Percentiles rank a stretch among this genome's conserved stretches.
phyloP scores from a whole-genome alignment of 768 basidiomycete species.

The Tremella yokohamensis region DNA sequence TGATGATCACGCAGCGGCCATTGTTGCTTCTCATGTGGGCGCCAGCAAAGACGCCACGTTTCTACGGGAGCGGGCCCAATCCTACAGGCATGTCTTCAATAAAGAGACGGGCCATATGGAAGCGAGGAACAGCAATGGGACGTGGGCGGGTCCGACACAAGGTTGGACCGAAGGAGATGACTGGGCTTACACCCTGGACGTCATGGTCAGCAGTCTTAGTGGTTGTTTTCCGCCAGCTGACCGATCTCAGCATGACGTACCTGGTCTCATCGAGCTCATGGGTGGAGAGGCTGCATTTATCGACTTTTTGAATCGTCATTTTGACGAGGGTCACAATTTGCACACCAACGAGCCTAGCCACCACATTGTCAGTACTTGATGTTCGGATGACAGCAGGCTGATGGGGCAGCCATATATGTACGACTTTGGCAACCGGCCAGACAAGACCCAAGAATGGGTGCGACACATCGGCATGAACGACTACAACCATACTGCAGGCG shows the following conservation, averaged over 20 bases:
- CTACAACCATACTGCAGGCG: conserved; percentile 66
- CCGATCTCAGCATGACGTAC: conserved; percentile 61
- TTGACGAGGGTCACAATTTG: conserved; percentile 65
- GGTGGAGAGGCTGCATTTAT: conserved; percentile 69
- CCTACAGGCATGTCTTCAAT: conserved; percentile 68
- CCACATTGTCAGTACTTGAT: conserved; percentile 57
- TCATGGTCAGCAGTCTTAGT: conserved; percentile 47
- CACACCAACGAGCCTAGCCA: conserved; percentile 86
- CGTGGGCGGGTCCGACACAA: conserved; percentile 53
- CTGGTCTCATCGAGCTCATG: conserved; percentile 60
- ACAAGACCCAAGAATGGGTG: conserved; percentile 67
- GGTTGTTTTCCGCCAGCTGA: background rate
- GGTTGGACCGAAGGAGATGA: conserved; percentile 82
- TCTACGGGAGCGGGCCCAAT: conserved; percentile 59
- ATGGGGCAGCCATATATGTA: conserved; percentile 64
- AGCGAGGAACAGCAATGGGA: conserved; percentile 60
- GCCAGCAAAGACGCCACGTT: conserved; percentile 57
- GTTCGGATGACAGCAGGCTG: background rate
- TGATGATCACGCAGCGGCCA: conserved; percentile 70
- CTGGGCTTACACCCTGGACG: conserved; percentile 75
- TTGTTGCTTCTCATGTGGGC: conserved; percentile 60
- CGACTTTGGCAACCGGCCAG: conserved; percentile 66
- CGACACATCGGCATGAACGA: conserved; percentile 63
- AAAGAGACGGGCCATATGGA: conserved; percentile 74
- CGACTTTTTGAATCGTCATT: conserved; percentile 53